Evolutionary conservation across 2,329 filamentous ascomycete species (phyloP), one percentile per base, ranked within the genome.

Genomic region (Didymosphaeria variabile): DNA sequence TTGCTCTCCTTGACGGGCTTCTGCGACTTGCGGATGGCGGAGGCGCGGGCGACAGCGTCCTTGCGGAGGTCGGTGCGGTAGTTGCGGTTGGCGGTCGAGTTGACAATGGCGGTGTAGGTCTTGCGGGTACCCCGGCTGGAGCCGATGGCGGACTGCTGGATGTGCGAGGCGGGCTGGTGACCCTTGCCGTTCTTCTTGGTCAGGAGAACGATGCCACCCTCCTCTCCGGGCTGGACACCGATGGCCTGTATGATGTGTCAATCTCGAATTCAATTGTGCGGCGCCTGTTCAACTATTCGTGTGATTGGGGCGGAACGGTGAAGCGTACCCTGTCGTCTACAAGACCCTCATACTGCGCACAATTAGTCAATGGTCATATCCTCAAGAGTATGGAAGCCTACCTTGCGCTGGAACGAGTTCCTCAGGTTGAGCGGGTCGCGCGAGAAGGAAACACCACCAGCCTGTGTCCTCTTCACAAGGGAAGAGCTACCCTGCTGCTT

Each of bases 341-440:
- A 83, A 93, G 96, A 78, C 95, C 95, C 76, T 92, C 92, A 83
- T 97, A 88, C 92, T 96, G 79, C 38, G 45, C 56, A 55, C 44
- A 46, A 51, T 77, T 71, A 78, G 75, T 57, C 23, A 62, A 66
- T 62, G 63, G 53, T 38, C 19, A 40, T 26, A 38, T 60, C 53
- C 59, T 59, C 6, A 29, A 36, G 29, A 6, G 7, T 19, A 32
- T 42, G 50, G 13, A 17, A 23, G 45, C 79, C 69, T 83, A 95
- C 92, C 90, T 97, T 98, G 85, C 92, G 91, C 75, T 87, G 90
- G 87, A 97, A 91, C 84, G 90, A 86, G 90, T 97, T 98, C 81
- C 84, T 87, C 83, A 98, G 84, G 89, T 98, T 99, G 73, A 97
- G 84, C 76, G 94, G 92, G 81, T 98, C 94, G 75, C 91, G 91